Conservation (phyloP, 768 basidiomycete genomes). For the Amyloporia xantha region DNA sequence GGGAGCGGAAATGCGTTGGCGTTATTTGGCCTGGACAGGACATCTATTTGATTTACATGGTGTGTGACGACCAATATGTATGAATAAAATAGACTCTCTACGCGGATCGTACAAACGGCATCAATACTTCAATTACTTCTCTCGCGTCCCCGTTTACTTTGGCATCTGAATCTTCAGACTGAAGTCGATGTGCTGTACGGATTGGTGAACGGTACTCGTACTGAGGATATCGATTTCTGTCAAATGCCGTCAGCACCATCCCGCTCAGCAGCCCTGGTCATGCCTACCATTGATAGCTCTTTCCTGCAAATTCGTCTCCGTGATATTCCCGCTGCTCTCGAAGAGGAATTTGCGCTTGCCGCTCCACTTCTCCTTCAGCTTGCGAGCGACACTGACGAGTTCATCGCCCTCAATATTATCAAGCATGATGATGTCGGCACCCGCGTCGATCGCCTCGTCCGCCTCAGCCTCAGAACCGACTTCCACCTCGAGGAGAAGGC, state of each 20-base stretch:
- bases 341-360: slow-evolving; percentile 81
- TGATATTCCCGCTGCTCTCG: slow-evolving; percentile 94
- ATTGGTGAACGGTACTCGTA: slow-evolving; percentile 87
- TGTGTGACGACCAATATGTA: not conserved
- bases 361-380: slow-evolving; percentile 72
- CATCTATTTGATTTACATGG: not conserved
- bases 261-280: no score
- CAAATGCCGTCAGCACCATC: slow-evolving; percentile 2
- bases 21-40: slow-evolving; percentile 43
- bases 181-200: slow-evolving; percentile 92
- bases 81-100: not conserved
- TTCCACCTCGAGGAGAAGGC: slow-evolving; percentile 88
- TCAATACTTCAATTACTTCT: not conserved
- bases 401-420: slow-evolving; percentile 85
- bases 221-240: slow-evolving; percentile 92
- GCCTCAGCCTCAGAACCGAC: slow-evolving; percentile 85
- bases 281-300: slow-evolving; percentile 74
- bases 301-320: slow-evolving; percentile 76
- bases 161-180: slow-evolving; percentile 89
- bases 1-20: slow-evolving; percentile 65
- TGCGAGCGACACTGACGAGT: slow-evolving; percentile 59
- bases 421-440: slow-evolving; percentile 92
- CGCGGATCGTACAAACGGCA: not conserved
- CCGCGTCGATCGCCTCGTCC: slow-evolving; percentile 94
- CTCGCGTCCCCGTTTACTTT: slow-evolving; percentile 15